phyloP scores from a whole-genome alignment of 2,329 filamentous ascomycete genomes.

The Cordyceps javanica region DNA sequence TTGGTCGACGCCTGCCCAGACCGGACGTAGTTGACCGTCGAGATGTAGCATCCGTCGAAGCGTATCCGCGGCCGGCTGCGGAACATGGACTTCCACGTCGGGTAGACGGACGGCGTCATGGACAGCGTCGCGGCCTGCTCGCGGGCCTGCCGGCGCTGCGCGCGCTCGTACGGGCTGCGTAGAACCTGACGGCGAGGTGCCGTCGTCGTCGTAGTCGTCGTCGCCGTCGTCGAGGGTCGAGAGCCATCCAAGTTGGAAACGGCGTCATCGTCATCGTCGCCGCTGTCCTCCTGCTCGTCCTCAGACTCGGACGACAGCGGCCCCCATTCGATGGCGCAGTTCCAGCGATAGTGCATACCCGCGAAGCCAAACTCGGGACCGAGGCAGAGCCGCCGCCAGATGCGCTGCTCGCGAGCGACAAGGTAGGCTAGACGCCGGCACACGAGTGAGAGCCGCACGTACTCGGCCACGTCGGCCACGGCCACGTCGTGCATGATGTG shows the following conservation, averaged over 20 bases:
- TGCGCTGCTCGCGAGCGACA: slow-evolving; percentile 72
- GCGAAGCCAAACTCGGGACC: slow-evolving; percentile 69
- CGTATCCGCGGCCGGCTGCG: slow-evolving; percentile 76
- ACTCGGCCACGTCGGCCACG: slow-evolving; percentile 66
- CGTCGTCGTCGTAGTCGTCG: slow-evolving; percentile 19
- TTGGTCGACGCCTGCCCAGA: slow-evolving; percentile 67
- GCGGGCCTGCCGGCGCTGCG: slow-evolving; percentile 26
- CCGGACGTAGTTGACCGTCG: slow-evolving; percentile 90
- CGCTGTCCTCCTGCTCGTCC: slow-evolving; percentile 20
- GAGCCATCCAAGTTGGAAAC: slow-evolving; percentile 18
- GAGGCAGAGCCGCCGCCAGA: slow-evolving; percentile 75
- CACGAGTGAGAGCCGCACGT: slow-evolving; percentile 68
- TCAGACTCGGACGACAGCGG: slow-evolving; percentile 27
- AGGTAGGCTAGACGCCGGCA: slow-evolving; percentile 86
- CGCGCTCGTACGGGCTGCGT: slow-evolving; percentile 32
- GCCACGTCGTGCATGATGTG: slow-evolving; percentile 73
- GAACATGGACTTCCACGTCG: slow-evolving; percentile 65
- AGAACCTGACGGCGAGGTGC: too few species aligned
- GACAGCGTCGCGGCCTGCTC: slow-evolving; percentile 31
- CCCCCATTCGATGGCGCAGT: slow-evolving; percentile 53
- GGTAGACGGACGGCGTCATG: slow-evolving; percentile 40
- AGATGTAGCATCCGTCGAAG: slow-evolving; percentile 95
- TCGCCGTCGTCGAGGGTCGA: too few species aligned
- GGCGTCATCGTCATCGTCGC: slow-evolving; percentile 26
- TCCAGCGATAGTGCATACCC: slow-evolving; percentile 77